Evolutionary conservation across 805 yeast genomes (phyloP).

Genomic region (Candida pseudoglaebosa): DNA sequence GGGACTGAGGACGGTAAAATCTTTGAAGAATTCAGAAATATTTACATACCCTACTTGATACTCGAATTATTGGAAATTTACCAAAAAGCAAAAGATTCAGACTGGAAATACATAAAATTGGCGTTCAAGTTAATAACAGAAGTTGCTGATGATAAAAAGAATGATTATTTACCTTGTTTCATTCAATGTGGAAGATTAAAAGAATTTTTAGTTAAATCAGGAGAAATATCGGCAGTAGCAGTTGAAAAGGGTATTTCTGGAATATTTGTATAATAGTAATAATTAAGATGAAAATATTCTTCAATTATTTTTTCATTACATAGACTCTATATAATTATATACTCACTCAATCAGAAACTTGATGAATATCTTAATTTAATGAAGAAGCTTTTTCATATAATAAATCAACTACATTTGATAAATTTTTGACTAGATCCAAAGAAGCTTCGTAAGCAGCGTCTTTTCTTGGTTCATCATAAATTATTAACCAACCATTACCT

Average conservation of each 20-base stretch:
- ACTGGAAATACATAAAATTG: conserved; percentile 44
- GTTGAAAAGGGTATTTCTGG: conserved; percentile 43
- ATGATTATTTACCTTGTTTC: conserved; percentile 60
- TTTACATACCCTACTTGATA: conserved; percentile 71
- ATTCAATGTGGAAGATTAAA: conserved; percentile 50
- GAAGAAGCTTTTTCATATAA: conserved; percentile 91
- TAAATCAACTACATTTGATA: conserved; percentile 84
- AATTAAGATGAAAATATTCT: conserved; percentile 6
- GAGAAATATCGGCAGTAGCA: conserved; percentile 55
- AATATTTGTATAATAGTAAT: conserved; percentile 24
- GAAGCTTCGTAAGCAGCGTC: conserved; percentile 89
- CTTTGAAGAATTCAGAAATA: conserved; percentile 52
- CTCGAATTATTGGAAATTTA: conserved; percentile 60
- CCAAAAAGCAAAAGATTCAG: conserved; percentile 27
- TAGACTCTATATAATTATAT: conserved; percentile 2
- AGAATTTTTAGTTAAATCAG: conserved; percentile 50
- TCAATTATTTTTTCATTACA: no score
- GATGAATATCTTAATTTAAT: conserved; percentile 58
- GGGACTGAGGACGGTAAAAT: conserved; percentile 32
- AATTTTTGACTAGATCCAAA: conserved; percentile 78
- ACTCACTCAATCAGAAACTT: no score
- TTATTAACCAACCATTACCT: conserved; percentile 95
- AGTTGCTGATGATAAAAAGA: conserved; percentile 63
- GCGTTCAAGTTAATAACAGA: conserved; percentile 58
- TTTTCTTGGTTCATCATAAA: conserved; percentile 82